These are phyloP conservation scores for Lipomyces kockii DNA, from an alignment of 805 yeast genomes.

Conservation along the genomic window DNA sequence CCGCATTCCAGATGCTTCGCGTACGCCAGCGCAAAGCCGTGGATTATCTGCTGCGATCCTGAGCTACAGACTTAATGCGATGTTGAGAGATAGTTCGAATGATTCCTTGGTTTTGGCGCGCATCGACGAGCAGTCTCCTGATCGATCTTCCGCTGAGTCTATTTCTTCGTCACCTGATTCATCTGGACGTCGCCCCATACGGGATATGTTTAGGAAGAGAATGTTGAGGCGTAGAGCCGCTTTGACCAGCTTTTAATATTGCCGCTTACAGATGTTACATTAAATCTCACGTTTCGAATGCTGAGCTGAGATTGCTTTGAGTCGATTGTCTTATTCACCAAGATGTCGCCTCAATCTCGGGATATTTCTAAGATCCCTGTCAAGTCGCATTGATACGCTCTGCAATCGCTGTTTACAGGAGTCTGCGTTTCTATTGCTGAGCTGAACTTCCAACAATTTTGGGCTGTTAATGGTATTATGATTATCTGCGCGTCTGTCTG, in stretches of 20 bases:
- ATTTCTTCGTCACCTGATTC: background rate
- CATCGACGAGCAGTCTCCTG: slow-evolving; percentile 4
- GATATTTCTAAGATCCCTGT: too few species aligned
- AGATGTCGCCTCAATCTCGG: background rate
- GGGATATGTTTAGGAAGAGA: background rate
- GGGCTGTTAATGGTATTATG: background rate
- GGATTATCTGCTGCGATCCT: slow-evolving; percentile 1
- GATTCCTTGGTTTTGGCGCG: slow-evolving; percentile 3
- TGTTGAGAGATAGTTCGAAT: slow-evolving; percentile 1
- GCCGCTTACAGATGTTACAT: background rate
- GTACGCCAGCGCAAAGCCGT: slow-evolving; percentile 3
- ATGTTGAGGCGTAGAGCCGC: background rate
- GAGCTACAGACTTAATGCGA: slow-evolving; percentile 4
- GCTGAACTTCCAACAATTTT: background rate
- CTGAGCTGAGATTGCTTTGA: background rate
- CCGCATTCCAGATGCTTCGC: slow-evolving; percentile 1
- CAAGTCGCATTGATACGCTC: background rate
- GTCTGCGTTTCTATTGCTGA: background rate
- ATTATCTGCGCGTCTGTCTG: background rate
- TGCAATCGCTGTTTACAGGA: too few species aligned
- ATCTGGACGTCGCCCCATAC: background rate
- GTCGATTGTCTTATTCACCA: background rate
- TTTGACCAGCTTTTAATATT: background rate
- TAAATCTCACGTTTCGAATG: background rate
- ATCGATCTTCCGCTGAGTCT: slow-evolving; percentile 5